A percentile compares a stretch with the other conserved stretches of the same genome.
These are phyloP conservation scores for Ceratocystis smalleyi DNA, from an alignment of 2,329 filamentous ascomycete species.

Conservation along the genomic window DNA sequence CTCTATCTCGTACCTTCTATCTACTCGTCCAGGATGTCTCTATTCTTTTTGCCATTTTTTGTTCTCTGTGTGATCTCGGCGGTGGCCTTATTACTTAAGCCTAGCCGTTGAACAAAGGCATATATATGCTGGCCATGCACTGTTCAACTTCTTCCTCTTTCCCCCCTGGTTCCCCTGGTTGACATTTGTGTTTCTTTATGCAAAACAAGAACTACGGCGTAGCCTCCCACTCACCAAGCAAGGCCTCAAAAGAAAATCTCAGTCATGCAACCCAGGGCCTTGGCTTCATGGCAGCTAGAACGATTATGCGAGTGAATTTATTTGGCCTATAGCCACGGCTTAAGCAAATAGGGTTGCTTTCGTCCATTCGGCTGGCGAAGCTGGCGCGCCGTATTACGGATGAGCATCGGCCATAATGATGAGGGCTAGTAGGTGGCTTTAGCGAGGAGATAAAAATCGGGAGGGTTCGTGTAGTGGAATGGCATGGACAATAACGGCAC, in stretches of 20 bases:
- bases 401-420: background rate
- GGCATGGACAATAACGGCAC: too few relatives aligned
- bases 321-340: background rate
- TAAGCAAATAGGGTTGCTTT: background rate
- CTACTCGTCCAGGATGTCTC: background rate
- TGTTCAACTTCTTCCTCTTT: background rate
- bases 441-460: too few relatives aligned
- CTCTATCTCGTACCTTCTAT: background rate
- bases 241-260: background rate
- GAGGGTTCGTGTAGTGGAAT: too few relatives aligned
- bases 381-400: background rate
- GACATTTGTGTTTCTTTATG: background rate
- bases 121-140: background rate
- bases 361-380: background rate
- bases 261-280: background rate
- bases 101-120: background rate
- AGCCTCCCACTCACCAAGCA: background rate
- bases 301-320: background rate
- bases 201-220: background rate
- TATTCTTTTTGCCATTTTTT: background rate
- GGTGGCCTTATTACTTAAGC: background rate
- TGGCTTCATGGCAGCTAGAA: background rate
- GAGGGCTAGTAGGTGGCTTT: too few relatives aligned
- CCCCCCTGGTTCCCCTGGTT: background rate
- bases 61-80: background rate